These are phyloP conservation scores for Scedosporium apiospermum DNA, from an alignment of 2,329 filamentous ascomycete species.

Conservation along the genomic window DNA sequence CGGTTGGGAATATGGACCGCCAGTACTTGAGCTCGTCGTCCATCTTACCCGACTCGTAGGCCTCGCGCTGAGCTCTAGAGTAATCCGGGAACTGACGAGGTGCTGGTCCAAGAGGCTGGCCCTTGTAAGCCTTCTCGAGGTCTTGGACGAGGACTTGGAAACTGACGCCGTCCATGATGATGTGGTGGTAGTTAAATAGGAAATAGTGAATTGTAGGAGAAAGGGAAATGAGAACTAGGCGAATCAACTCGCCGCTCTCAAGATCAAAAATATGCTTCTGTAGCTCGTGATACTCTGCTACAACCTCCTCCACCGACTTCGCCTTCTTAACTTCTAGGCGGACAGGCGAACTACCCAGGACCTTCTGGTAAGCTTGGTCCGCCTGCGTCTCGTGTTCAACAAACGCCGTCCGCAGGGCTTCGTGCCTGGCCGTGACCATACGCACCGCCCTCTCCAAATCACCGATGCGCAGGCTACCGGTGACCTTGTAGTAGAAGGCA, in stretches of 20 bases:
- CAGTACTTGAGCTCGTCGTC: constrained; percentile 23
- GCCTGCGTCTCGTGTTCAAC: constrained; percentile 10
- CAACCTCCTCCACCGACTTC: constrained; percentile 13
- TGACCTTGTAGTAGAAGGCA: constrained; percentile 19
- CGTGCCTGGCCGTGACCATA: constrained; percentile 18
- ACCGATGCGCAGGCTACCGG: constrained; percentile 20
- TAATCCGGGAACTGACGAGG: constrained; percentile 26
- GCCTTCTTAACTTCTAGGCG: constrained; percentile 16
- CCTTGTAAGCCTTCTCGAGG: constrained; percentile 31
- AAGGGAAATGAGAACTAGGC: constrained; percentile 21
- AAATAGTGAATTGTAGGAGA: constrained; percentile 24
- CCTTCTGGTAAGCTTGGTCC: constrained; percentile 15
- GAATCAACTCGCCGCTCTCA: constrained; percentile 19
- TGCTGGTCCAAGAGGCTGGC: constrained; percentile 11
- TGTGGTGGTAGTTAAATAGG: constrained; percentile 36
- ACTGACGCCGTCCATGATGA: constrained; percentile 38
- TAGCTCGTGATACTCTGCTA: constrained; percentile 20
- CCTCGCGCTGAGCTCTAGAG: constrained; percentile 19
- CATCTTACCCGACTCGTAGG: constrained; percentile 18
- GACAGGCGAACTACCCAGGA: constrained; percentile 15
- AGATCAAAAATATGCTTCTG: constrained; percentile 23
- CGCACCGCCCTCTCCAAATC: constrained; percentile 23
- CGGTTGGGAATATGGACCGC: constrained; percentile 15
- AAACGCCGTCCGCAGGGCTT: constrained; percentile 23
- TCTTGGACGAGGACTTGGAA: constrained; percentile 32